Percentiles rank a stretch among this genome's conserved stretches.
phyloP scores from a whole-genome alignment of 345 rosid species.

The Eucalyptus sideroxylon region DNA sequence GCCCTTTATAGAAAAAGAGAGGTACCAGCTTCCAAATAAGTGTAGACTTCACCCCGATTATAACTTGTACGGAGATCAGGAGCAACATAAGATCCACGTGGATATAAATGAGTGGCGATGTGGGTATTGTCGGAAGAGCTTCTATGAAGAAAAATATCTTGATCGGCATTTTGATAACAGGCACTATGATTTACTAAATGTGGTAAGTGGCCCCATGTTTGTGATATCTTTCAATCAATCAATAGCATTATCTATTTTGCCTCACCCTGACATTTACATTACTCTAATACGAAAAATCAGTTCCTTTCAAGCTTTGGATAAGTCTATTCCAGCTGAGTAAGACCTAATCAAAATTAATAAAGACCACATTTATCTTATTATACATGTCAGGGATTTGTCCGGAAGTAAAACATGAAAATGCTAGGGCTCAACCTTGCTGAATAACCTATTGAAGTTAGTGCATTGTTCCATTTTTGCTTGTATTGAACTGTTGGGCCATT shows the following conservation, averaged over 20 bases:
- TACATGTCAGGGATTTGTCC: background rate
- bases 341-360: background rate
- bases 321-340: background rate
- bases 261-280: background rate
- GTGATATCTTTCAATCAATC: background rate
- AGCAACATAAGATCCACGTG: constrained; percentile 38
- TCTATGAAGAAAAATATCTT: constrained; percentile 50
- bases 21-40: constrained; percentile 21
- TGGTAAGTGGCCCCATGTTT: constrained; percentile 19
- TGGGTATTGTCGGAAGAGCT: constrained; percentile 53
- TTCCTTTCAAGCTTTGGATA: background rate
- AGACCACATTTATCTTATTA: background rate
- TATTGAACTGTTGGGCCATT: background rate
- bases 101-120: constrained; percentile 59
- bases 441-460: background rate
- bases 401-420: background rate
- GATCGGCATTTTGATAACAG: constrained; percentile 59
- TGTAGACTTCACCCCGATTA: constrained; percentile 47
- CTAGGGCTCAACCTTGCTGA: background rate
- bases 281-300: background rate
- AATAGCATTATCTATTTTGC: background rate
- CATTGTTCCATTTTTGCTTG: background rate
- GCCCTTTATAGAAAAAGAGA: constrained; percentile 51
- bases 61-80: constrained; percentile 61
- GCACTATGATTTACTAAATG: constrained; percentile 40